Evolutionary conservation across 2,329 filamentous ascomycete species (phyloP).

Genomic region (Aspergillus calidoustus): DNA sequence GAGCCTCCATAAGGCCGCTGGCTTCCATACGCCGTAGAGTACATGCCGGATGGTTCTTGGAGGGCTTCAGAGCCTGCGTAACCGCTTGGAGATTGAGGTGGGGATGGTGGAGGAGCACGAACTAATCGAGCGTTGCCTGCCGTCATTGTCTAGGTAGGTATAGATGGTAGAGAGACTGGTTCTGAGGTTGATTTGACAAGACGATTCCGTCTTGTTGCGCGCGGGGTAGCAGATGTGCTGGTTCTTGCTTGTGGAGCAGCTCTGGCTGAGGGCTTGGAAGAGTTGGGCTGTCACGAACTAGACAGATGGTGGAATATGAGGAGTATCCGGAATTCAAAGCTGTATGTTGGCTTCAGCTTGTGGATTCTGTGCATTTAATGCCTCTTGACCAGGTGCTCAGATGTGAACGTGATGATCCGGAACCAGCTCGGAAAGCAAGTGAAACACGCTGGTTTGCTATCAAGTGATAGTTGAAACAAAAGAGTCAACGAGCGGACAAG

Average conservation of each 20-base stretch:
- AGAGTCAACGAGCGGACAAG: not conserved
- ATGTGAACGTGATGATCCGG: not conserved
- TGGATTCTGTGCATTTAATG: slow-evolving; percentile 3
- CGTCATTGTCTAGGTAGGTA: slow-evolving; percentile 13
- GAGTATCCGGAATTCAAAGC: slow-evolving; percentile 6
- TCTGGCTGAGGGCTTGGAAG: no score
- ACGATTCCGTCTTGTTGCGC: no score
- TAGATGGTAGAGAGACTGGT: not conserved
- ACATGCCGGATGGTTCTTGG: slow-evolving; percentile 20
- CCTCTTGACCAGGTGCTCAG: not conserved
- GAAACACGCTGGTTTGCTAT: slow-evolving; percentile 12
- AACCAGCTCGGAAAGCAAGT: slow-evolving; percentile 9
- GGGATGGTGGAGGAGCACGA: slow-evolving; percentile 33
- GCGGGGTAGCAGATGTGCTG: no score
- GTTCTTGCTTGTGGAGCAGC: no score
- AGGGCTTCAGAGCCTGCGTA: slow-evolving; percentile 24
- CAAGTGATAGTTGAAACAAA: slow-evolving; percentile 11
- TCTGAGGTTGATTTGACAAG: no score
- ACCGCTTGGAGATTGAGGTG: slow-evolving; percentile 35
- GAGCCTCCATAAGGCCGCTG: slow-evolving; percentile 15
- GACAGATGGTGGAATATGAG: not conserved
- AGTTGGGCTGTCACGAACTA: slow-evolving; percentile 4
- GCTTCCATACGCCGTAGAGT: slow-evolving; percentile 21
- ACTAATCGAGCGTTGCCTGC: slow-evolving; percentile 21
- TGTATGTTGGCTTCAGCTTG: slow-evolving; percentile 1